Conservation (phyloP, 768 basidiomycete genomes). For the Psilocybe cyanescens region DNA sequence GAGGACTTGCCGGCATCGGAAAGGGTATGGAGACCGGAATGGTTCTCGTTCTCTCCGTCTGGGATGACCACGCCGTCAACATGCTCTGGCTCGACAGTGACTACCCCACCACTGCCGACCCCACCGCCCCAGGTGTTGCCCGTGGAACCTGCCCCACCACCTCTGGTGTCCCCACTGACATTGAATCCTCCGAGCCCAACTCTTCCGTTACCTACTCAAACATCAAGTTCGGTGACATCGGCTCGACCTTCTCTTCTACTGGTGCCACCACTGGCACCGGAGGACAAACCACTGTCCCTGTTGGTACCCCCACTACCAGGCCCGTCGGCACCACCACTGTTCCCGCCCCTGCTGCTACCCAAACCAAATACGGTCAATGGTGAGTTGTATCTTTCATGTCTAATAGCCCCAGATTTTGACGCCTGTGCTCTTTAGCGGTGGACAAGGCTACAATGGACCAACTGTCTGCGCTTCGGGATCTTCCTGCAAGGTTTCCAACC, state of each 20-base stretch:
- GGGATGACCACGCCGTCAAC: constrained; percentile 56
- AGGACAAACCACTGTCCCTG: not conserved
- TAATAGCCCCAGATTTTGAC: not conserved
- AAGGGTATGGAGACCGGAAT: constrained; percentile 43
- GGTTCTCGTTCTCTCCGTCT: constrained; percentile 52
- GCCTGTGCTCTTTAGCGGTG: constrained; percentile 25
- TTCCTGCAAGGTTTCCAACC: constrained; percentile 30
- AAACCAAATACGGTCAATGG: constrained; percentile 42
- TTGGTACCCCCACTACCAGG: constrained; percentile 1
- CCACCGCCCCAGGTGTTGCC: constrained; percentile 43
- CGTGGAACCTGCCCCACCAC: constrained; percentile 54
- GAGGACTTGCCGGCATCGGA: constrained; percentile 41
- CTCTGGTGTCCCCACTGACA: constrained; percentile 47
- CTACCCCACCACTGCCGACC: constrained; percentile 40
- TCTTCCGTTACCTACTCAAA: constrained; percentile 56
- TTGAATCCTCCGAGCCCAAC: constrained; percentile 41
- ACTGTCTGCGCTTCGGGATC: constrained; percentile 32
- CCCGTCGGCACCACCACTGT: constrained; percentile 19
- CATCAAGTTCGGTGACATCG: constrained; percentile 56
- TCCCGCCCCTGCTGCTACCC: constrained; percentile 30
- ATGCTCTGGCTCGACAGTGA: constrained; percentile 61
- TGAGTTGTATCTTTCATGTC: constrained; percentile 17
- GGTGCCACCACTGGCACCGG: constrained; percentile 15
- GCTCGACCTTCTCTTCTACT: constrained; percentile 40
- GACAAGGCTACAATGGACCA: constrained; percentile 32